Evolutionary conservation across 75 land plant species (phyloP).

Genomic region (Sequoiadendron giganteum): DNA sequence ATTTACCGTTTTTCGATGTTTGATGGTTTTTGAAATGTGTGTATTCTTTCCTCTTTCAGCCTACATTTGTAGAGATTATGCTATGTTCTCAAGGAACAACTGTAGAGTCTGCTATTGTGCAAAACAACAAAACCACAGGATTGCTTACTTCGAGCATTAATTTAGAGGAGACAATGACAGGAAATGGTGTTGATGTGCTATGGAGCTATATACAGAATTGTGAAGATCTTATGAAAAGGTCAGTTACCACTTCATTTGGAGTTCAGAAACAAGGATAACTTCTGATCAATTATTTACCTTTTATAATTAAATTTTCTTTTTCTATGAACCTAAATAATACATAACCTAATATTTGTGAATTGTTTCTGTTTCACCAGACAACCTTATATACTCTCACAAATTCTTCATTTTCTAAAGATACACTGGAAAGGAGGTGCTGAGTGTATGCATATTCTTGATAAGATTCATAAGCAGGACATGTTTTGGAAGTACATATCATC

Average conservation of each 20-base stretch:
- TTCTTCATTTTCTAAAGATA: conserved; percentile 54
- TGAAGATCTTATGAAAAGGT: conserved; percentile 41
- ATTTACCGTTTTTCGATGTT: background rate
- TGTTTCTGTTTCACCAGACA: conserved; percentile 43
- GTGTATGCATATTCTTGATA: conserved; percentile 45
- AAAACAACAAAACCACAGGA: background rate
- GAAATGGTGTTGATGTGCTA: background rate
- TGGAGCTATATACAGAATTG: conserved; percentile 8
- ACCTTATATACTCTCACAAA: conserved; percentile 42
- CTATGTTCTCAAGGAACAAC: background rate
- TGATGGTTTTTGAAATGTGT: background rate
- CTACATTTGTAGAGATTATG: conserved; percentile 10
- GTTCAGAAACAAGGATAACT: background rate
- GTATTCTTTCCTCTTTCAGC: background rate
- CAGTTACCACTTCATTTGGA: background rate
- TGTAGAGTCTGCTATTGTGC: background rate
- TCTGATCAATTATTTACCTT: background rate
- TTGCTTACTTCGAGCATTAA: background rate
- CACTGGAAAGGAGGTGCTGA: conserved; percentile 75
- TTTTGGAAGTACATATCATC: conserved; percentile 67
- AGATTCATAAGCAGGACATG: conserved; percentile 36
- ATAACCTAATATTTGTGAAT: background rate
- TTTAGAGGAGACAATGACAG: background rate
- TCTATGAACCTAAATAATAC: background rate
- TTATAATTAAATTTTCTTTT: background rate